Conservation (phyloP, 257 asterid species). For the Rubia yunnanensis region DNA sequence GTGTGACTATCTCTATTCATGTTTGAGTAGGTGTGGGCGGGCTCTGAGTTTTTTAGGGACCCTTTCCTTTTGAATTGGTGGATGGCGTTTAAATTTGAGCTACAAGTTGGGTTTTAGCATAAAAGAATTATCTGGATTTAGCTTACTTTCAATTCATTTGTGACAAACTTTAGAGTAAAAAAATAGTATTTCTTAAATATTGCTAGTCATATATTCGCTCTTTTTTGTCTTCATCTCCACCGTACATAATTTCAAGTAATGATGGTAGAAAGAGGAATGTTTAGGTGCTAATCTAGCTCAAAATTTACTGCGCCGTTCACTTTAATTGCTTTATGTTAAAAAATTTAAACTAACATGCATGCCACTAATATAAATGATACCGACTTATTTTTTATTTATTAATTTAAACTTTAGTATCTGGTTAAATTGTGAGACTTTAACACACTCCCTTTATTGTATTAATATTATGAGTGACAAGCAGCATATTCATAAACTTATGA, state of each 20-base stretch:
- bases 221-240: neutral
- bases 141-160: neutral
- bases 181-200: neutral
- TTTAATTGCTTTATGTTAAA: neutral
- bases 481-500: too few relatives aligned
- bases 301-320: neutral
- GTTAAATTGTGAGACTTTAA: too few relatives aligned
- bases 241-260: neutral
- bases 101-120: neutral
- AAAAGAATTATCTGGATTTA: too few relatives aligned
- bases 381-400: too few relatives aligned
- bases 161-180: neutral
- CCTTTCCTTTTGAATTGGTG: neutral
- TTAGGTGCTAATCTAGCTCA: neutral
- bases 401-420: too few relatives aligned
- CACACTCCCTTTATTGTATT: too few relatives aligned
- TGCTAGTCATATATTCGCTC: neutral
- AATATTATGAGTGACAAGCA: too few relatives aligned
- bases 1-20: too few relatives aligned
- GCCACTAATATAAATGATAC: too few relatives aligned
- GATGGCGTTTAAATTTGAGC: neutral
- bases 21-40: neutral
- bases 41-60: neutral
- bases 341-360: neutral
- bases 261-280: neutral